Base-by-base conservation (phyloP, 768 basidiomycete genomes). In the Pisolithus microcarpus region DNA sequence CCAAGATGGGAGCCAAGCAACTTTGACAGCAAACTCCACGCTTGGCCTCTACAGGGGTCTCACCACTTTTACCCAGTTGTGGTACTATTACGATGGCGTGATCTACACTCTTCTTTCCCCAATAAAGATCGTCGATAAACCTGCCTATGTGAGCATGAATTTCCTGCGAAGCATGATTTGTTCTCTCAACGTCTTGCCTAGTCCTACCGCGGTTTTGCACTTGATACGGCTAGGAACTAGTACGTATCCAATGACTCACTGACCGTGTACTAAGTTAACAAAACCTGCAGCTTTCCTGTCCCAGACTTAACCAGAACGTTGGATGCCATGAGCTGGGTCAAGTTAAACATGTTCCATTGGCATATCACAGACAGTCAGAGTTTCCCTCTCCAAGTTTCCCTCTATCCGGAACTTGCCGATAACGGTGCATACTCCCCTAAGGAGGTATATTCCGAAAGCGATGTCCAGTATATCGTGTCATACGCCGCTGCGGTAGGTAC, bases 281-380 rank as follows among this genome's bases (percentile, higher is more conserved):
- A 38, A 19, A 1, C 13, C 15, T 15, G 1, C 49, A 74, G 73
- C 52, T 72, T 68, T 54, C 70, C 76, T 1, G 63, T 72, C 3
- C 15, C 48, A 2, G 69, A 74, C 30, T 60, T 77, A 50, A 43
- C 64, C 2, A 66, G 76, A 42, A 78, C 76, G 1, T 55, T 82
- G 19, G 75, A 80, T 38, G 73, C 76, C 10, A 79, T 81, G 76
- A 70, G 71, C 11, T 72, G 72, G 67, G 73, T 74, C 53, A 82
- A 82, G 71, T 70, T 68, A 48, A 90, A 83, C 65, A 80, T 78
- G 1, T 78, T 92, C 58, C 87, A 92, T 56, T 92, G 89, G 90
- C 91, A 92, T 60, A 73, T 89, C 51, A 81, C 81, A 34, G 91
- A 93, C 66, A 80, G 82, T 49, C 87, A 92, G 59, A 82, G 80